phyloP scores from a whole-genome alignment of 768 basidiomycete genomes.

The Nidularia sp. region DNA sequence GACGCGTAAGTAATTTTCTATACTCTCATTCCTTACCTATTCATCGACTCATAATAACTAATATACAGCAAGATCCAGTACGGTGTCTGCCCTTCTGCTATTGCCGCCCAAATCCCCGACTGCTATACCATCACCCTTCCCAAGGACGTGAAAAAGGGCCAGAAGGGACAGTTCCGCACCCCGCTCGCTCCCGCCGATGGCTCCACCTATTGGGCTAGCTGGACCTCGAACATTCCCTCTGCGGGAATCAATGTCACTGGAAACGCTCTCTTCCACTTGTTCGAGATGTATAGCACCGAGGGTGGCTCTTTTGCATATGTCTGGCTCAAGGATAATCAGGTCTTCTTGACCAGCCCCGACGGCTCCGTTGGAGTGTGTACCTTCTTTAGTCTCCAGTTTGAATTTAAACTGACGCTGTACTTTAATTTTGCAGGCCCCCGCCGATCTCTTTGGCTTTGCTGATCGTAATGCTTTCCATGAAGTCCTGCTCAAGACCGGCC shows the following conservation, averaged over 20 bases:
- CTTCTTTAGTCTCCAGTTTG: no score
- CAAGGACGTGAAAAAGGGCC: neutral
- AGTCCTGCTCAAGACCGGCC: neutral
- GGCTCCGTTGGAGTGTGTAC: neutral
- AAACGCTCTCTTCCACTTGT: neutral
- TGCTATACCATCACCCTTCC: neutral
- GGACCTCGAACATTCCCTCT: neutral
- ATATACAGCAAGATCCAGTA: neutral
- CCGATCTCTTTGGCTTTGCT: neutral
- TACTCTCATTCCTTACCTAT: neutral
- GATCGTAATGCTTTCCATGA: neutral
- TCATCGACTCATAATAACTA: neutral
- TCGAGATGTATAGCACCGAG: neutral
- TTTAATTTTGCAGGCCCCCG: neutral
- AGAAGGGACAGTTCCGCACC: neutral
- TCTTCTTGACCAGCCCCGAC: neutral
- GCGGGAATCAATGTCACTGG: neutral
- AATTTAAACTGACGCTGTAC: no score
- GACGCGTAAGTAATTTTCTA: neutral
- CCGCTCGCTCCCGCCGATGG: neutral
- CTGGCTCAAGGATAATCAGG: neutral
- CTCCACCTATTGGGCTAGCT: neutral
- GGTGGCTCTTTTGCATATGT: neutral
- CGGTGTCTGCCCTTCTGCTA: neutral
- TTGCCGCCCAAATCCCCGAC: neutral